phyloP scores from a whole-genome alignment of 2,329 filamentous ascomycete species.

The Iodosphaeria phyllophila region DNA sequence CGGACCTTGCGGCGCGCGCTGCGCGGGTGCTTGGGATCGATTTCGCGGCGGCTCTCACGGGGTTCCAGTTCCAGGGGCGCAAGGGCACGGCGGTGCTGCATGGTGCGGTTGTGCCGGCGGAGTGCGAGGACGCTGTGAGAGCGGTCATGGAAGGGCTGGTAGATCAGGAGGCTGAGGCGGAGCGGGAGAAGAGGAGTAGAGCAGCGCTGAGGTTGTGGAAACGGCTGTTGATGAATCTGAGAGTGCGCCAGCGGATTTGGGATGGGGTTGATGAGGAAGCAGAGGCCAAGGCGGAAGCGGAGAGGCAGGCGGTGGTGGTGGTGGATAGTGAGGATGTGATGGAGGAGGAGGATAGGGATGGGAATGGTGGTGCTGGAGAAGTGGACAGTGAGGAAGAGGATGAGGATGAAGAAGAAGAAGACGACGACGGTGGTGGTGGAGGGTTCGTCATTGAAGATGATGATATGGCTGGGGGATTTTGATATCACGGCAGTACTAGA shows the following conservation, averaged over 20 bases:
- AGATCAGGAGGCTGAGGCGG: conserved; percentile 43
- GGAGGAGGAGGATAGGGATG: conserved; percentile 24
- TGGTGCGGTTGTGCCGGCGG: conserved; percentile 58
- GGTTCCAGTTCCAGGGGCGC: conserved; percentile 73
- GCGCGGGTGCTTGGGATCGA: conserved; percentile 63
- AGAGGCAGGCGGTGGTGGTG: conserved; percentile 12
- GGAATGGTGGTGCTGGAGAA: no score
- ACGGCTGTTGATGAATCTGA: conserved; percentile 57
- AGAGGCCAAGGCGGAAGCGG: conserved; percentile 18
- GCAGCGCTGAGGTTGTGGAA: conserved; percentile 51
- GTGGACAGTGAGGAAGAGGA: conserved; percentile 12
- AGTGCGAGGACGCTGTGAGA: conserved; percentile 53
- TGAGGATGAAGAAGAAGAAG: conserved; percentile 9
- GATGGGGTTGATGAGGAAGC: conserved; percentile 31
- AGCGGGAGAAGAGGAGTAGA: conserved; percentile 42
- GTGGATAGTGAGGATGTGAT: conserved; percentile 24
- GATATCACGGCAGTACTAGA: conserved; percentile 2
- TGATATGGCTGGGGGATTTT: conserved; percentile 6
- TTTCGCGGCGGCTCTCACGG: conserved; percentile 76
- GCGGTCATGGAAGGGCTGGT: conserved; percentile 50
- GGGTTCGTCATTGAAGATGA: conserved; percentile 23
- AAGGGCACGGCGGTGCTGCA: conserved; percentile 69
- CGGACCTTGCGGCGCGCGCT: conserved; percentile 45
- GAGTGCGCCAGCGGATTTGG: conserved; percentile 58
- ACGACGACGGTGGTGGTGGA: conserved; percentile 18